Evolutionary conservation across 345 rosid species (phyloP).

Genomic region (Leavenworthia alabamica): DNA sequence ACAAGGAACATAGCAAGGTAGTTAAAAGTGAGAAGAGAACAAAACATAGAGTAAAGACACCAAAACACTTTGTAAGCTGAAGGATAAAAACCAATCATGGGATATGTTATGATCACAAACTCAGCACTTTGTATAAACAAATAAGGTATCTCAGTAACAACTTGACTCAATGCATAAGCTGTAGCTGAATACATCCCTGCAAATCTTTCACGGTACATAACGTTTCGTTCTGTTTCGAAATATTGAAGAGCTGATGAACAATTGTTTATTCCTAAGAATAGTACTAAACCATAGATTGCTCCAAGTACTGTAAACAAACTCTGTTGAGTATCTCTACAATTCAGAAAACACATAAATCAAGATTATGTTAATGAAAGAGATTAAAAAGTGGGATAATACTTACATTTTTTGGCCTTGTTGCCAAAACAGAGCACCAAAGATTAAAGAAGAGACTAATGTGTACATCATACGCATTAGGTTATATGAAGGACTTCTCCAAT

Average conservation of each 20-base stretch:
- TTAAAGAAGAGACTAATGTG: constrained; percentile 34
- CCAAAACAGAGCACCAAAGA: constrained; percentile 75
- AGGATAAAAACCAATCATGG: constrained; percentile 58
- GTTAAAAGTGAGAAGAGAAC: constrained; percentile 45
- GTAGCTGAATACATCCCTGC: constrained; percentile 82
- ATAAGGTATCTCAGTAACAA: constrained; percentile 64
- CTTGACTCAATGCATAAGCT: constrained; percentile 70
- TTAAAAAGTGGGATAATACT: not conserved
- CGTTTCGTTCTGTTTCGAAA: constrained; percentile 54
- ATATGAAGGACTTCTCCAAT: constrained; percentile 83
- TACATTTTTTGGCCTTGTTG: constrained; percentile 61
- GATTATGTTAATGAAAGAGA: not conserved
- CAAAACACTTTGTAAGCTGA: constrained; percentile 60
- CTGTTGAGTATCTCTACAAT: constrained; percentile 55
- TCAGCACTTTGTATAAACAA: constrained; percentile 36
- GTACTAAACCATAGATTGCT: constrained; percentile 34
- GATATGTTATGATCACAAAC: constrained; percentile 48
- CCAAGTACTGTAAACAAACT: constrained; percentile 57
- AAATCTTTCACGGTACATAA: constrained; percentile 67
- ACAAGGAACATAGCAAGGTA: constrained; percentile 67
- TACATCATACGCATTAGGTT: constrained; percentile 54
- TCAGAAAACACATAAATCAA: not conserved
- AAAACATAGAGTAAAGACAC: constrained; percentile 57
- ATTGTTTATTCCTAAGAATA: constrained; percentile 62
- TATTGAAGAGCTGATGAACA: constrained; percentile 56